phyloP scores from a whole-genome alignment of 805 yeast genomes.

The Peterozyma xylosa region DNA sequence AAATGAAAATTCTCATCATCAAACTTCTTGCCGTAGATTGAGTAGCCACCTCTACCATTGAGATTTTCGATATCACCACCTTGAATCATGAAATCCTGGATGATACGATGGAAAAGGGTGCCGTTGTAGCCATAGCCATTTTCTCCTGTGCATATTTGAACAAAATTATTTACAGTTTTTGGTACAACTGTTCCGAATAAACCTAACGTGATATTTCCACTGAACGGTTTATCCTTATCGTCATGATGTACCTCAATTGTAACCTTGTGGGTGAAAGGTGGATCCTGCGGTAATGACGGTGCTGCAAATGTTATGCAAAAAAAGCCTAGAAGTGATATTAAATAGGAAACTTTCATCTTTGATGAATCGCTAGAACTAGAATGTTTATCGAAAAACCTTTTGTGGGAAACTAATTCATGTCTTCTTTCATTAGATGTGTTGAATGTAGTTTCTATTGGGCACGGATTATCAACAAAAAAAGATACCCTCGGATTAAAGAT shows the following conservation, averaged over 20 bases:
- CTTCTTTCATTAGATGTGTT: too few species aligned
- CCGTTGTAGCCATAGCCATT: constrained; percentile 39
- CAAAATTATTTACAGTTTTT: constrained; percentile 53
- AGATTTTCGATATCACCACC: constrained; percentile 76
- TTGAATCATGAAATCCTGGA: constrained; percentile 70
- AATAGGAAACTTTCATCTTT: too few species aligned
- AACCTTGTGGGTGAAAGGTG: constrained; percentile 40
- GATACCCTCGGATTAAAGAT: too few species aligned
- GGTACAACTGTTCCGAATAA: constrained; percentile 64
- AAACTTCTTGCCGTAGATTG: constrained; percentile 69
- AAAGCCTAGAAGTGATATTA: too few species aligned
- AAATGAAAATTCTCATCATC: constrained; percentile 62
- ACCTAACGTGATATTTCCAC: constrained; percentile 48
- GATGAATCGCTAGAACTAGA: too few species aligned
- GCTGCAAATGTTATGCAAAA: too few species aligned
- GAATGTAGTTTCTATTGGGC: too few species aligned
- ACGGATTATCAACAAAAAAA: too few species aligned
- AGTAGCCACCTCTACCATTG: constrained; percentile 70
- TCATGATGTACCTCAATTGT: constrained; percentile 29
- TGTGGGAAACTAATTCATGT: too few species aligned
- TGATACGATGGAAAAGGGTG: constrained; percentile 67
- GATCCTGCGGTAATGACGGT: constrained; percentile 23
- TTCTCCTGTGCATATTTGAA: constrained; percentile 32
- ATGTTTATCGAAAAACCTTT: too few species aligned
- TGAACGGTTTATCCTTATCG: constrained; percentile 5